Evolutionary conservation across 1,284 basidiomycete genomes (phyloP).

Genomic region (Cutaneotrichosporon cutaneum): DNA sequence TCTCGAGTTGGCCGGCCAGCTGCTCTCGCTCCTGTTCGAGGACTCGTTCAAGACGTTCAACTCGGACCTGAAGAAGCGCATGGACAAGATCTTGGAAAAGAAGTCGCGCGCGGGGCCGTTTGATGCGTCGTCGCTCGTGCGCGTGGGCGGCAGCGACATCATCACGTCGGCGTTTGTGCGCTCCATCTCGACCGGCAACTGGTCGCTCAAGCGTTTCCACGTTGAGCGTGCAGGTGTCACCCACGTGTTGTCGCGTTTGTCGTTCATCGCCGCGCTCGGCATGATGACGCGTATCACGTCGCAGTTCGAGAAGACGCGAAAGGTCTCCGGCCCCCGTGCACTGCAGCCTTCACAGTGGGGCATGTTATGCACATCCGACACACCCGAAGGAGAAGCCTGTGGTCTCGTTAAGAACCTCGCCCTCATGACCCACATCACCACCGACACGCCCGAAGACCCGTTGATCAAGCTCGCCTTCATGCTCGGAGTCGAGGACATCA

Average conservation of each 20-base stretch:
- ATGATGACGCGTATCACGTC: slow-evolving; percentile 99
- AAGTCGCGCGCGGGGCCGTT: slow-evolving; percentile 92
- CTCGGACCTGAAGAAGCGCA: slow-evolving; percentile 88
- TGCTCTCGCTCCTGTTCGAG: slow-evolving; percentile 93
- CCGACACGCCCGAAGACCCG: slow-evolving; percentile 95
- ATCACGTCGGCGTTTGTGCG: slow-evolving; percentile 96
- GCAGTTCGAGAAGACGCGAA: slow-evolving; percentile 99
- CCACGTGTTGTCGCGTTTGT: slow-evolving; percentile 91
- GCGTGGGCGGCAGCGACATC: slow-evolving; percentile 62
- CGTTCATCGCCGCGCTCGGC: slow-evolving; percentile 95
- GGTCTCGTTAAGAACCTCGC: slow-evolving; percentile 98
- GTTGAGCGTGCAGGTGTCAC: slow-evolving; percentile 99
- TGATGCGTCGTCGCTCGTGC: slow-evolving; percentile 73
- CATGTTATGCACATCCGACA: slow-evolving; percentile 97
- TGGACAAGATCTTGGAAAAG: slow-evolving; percentile 98
- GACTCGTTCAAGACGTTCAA: slow-evolving; percentile 99
- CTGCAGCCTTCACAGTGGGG: slow-evolving; percentile 99
- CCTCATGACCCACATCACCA: slow-evolving; percentile 99
- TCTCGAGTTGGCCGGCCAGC: slow-evolving; percentile 93
- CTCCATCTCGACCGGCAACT: slow-evolving; percentile 98
- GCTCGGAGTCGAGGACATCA: slow-evolving; percentile 96
- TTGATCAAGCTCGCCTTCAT: slow-evolving; percentile 87
- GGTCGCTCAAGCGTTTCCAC: slow-evolving; percentile 99
- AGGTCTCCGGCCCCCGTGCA: slow-evolving; percentile 96
- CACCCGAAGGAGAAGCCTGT: slow-evolving; percentile 99